Conservation (phyloP, 176 grass and related monocot species). For the Oropetium thomaeum region DNA sequence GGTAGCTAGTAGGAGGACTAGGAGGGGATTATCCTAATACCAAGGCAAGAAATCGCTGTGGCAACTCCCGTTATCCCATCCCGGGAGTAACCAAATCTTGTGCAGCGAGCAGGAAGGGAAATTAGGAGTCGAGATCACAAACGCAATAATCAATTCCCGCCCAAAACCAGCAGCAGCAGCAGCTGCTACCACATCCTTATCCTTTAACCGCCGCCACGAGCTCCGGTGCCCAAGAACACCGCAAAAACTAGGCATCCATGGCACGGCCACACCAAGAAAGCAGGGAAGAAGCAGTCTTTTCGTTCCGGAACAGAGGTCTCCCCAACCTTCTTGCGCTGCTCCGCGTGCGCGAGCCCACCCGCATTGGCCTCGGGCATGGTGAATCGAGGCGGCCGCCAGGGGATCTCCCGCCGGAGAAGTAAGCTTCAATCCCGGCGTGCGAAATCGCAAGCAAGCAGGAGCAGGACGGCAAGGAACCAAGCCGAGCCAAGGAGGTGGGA, state of each 20-base stretch:
- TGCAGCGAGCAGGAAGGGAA: background rate
- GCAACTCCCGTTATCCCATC: constrained; percentile 5
- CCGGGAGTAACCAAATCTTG: background rate
- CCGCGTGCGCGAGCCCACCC: constrained; percentile 11
- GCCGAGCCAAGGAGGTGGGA: background rate
- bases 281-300: constrained; percentile 10
- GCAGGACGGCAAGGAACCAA: too few species aligned
- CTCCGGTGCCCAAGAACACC: background rate
- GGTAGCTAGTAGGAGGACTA: background rate
- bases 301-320: constrained; percentile 1
- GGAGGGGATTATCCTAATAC: constrained; percentile 22
- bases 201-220: background rate
- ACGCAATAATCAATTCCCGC: background rate
- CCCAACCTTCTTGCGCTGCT: constrained; percentile 52
- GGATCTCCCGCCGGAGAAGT: background rate
- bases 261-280: background rate
- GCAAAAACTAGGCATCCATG: background rate
- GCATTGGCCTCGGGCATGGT: constrained; percentile 55
- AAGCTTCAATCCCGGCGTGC: background rate
- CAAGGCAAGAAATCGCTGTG: constrained; percentile 31
- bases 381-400: background rate
- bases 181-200: background rate
- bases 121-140: background rate
- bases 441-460: background rate
- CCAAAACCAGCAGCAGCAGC: background rate